phyloP scores from a whole-genome alignment of 2,329 filamentous ascomycete genomes.

The Cladosporium sphaerospermum region DNA sequence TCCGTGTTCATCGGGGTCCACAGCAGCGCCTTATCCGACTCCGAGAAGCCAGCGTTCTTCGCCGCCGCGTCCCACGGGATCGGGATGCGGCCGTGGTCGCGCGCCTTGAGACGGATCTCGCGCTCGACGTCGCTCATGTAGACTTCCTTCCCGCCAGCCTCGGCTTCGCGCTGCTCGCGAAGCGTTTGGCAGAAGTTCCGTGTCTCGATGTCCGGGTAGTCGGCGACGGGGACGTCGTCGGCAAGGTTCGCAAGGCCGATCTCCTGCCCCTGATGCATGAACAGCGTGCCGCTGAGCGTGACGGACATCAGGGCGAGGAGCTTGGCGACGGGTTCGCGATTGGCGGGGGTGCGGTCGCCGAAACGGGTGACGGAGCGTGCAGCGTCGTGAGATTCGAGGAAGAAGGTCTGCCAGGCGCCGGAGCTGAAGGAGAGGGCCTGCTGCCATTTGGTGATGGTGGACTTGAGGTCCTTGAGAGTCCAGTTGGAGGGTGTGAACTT shows the following conservation, averaged over 20 bases:
- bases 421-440: slow-evolving; percentile 51
- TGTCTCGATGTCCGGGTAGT: slow-evolving; percentile 46
- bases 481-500: slow-evolving; percentile 46
- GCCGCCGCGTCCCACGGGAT: slow-evolving; percentile 57
- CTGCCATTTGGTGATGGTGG: slow-evolving; percentile 52
- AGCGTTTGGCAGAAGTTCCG: slow-evolving; percentile 46
- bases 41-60: slow-evolving; percentile 7
- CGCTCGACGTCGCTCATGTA: slow-evolving; percentile 37
- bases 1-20: slow-evolving; percentile 22
- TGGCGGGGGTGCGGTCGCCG: slow-evolving; percentile 41
- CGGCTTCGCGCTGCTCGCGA: slow-evolving; percentile 17
- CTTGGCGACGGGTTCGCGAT: slow-evolving; percentile 47
- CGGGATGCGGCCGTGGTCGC: slow-evolving; percentile 64
- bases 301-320: slow-evolving; percentile 36
- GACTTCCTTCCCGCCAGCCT: slow-evolving; percentile 10
- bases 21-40: background rate
- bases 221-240: slow-evolving; percentile 17
- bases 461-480: slow-evolving; percentile 40
- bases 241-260: slow-evolving; percentile 53
- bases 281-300: slow-evolving; percentile 41
- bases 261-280: slow-evolving; percentile 61
- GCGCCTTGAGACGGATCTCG: slow-evolving; percentile 51
- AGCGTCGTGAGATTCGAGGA: slow-evolving; percentile 60
- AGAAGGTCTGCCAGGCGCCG: slow-evolving; percentile 55
- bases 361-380: slow-evolving; percentile 53